These are phyloP conservation scores for Quercus glauca DNA, from an alignment of 306 rosid genomes.

Conservation along the genomic window DNA sequence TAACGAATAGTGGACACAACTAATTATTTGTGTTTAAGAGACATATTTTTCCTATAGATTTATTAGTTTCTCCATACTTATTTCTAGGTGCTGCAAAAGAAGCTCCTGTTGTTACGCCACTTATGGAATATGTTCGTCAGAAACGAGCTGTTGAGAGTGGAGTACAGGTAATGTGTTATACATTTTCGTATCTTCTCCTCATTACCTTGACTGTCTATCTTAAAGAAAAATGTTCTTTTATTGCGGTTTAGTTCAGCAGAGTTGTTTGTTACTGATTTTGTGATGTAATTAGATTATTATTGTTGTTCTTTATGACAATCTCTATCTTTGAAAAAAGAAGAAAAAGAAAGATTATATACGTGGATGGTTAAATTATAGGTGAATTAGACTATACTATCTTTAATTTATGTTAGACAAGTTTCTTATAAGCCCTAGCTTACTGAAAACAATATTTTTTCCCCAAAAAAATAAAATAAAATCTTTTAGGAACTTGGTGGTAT, in stretches of 20 bases:
- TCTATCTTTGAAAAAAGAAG: not conserved
- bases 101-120: slow-evolving; percentile 71
- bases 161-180: slow-evolving; percentile 51
- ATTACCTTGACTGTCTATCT: not conserved
- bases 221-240: not conserved
- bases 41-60: slow-evolving; percentile 2
- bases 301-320: not conserved
- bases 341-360: not conserved
- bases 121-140: slow-evolving; percentile 91
- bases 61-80: slow-evolving; percentile 12
- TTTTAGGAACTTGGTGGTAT: too few species aligned
- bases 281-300: not conserved
- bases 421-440: not conserved
- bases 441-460: too few species aligned
- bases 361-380: not conserved
- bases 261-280: not conserved
- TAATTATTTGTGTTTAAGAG: not conserved
- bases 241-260: not conserved
- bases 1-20: not conserved
- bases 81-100: slow-evolving; percentile 73
- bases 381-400: not conserved
- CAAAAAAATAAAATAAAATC: too few species aligned
- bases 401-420: not conserved
- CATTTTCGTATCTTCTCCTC: not conserved
- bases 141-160: slow-evolving; percentile 65